These are phyloP conservation scores for Prunus padus DNA, from an alignment of 306 rosid genomes.

Conservation along the genomic window DNA sequence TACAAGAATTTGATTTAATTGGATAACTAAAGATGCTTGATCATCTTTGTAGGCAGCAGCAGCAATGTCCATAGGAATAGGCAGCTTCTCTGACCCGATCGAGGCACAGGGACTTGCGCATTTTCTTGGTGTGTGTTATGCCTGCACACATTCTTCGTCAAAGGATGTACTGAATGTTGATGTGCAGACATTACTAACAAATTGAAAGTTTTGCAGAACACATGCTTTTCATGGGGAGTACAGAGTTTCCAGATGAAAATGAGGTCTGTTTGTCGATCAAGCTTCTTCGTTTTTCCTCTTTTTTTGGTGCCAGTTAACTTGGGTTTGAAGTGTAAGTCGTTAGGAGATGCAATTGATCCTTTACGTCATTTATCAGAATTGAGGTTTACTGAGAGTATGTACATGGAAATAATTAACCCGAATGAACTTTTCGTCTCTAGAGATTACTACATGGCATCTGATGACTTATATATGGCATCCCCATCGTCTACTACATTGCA, in stretches of 20 bases:
- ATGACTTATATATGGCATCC: neutral
- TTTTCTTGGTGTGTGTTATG: constrained; percentile 61
- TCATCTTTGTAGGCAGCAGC: constrained; percentile 78
- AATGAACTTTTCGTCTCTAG: neutral
- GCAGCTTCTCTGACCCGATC: constrained; percentile 85
- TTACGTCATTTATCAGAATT: neutral
- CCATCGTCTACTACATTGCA: neutral
- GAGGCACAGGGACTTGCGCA: constrained; percentile 98
- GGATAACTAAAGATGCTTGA: neutral
- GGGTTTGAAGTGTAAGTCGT: neutral
- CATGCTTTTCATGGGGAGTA: constrained; percentile 99
- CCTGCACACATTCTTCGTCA: neutral
- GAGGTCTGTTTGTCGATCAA: constrained; percentile 60
- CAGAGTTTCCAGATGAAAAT: constrained; percentile 89
- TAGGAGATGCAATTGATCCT: neutral
- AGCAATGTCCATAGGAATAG: constrained; percentile 94
- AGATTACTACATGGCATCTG: neutral
- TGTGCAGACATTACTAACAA: neutral
- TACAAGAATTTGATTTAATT: constrained; percentile 18
- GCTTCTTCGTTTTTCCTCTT: neutral
- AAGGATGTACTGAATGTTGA: neutral
- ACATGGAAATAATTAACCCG: neutral
- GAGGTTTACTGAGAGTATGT: neutral
- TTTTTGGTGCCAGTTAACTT: neutral
- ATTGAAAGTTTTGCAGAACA: constrained; percentile 64